Evolutionary conservation across 768 basidiomycete genomes (phyloP), one percentile per base, ranked within the genome.

Genomic region (Xerocomus potaroensis): DNA sequence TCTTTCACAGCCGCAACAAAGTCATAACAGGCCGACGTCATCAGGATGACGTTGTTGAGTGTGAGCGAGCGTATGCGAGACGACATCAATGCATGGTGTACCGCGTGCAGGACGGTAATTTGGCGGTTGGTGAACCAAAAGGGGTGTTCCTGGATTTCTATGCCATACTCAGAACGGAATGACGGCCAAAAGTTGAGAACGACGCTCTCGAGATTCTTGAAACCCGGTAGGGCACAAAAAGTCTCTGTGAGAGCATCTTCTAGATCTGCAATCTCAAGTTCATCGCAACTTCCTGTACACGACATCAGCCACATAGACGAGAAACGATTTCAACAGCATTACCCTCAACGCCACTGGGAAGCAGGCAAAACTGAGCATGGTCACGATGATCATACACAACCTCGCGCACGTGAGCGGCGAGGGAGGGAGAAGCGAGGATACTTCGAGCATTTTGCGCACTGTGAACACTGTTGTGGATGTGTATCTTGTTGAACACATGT

Each of bases 61-160:
- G 51, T 34, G 35, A 65, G 54, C 1, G 64, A 63, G 10, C 45
- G 46, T 18, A 65, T 44, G 48, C 10, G 19, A 5, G 49, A 61
- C 0, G 55, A 59, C 27, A 57, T 49, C 15, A 65, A 49, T 16
- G 57, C 51, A 41, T 54, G 24, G 19, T 67, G 54, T 5, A 59
- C 41, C 0, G 65, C 57, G 15, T 67, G 54, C 21, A 61, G 37
- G 4, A 65, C 46, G 1, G 52, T 27, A 24, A 59, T 23, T 39
- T 65, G 64, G 30, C 65, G 63, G 42, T 51, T 55, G 27, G 64
- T 53, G 41, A 67, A 65, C 64, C 64, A 65, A 36, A 53, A 65
- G 5, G 64, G 65, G 16, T 59, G 53, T 14, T 65, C 65, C 15
- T 43, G 59, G 8, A 59, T 33, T 36, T 65, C 63, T 9, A 23